Percentiles rank a stretch among this genome's conserved stretches.
Evolutionary conservation across 192 early-diverging fungal genomes (phyloP).

Genomic region (Podila verticillata): DNA sequence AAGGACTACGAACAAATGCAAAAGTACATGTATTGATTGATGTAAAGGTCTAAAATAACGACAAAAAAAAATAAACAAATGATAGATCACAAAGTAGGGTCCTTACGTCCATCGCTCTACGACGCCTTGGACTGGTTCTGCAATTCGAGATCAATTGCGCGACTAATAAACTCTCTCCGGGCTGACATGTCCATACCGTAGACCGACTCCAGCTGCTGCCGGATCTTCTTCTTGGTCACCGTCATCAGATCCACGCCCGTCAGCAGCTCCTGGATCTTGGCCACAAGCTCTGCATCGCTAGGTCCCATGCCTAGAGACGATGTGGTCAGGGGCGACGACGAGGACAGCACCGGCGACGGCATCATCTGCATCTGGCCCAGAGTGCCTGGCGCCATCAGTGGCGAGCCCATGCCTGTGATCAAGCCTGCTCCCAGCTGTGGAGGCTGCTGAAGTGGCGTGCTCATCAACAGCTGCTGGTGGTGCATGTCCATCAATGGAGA

Average conservation of each 20-base stretch:
- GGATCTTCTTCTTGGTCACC: conserved; percentile 86
- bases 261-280: conserved; percentile 78
- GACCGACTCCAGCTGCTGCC: conserved; percentile 68
- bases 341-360: conserved; percentile 6
- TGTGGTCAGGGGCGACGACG: background rate
- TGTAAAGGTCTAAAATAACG: too few species aligned
- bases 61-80: too few species aligned
- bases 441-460: conserved; percentile 9
- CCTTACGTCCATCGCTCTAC: background rate
- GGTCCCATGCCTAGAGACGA: conserved; percentile 54
- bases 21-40: too few species aligned
- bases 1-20: too few species aligned
- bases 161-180: conserved; percentile 78
- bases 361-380: conserved; percentile 3
- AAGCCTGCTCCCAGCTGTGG: background rate
- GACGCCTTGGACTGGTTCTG: conserved; percentile 17
- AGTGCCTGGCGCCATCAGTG: conserved; percentile 19
- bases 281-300: conserved; percentile 79
- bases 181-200: conserved; percentile 76
- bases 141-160: conserved; percentile 66
- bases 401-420: conserved; percentile 13
- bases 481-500: conserved; percentile 5
- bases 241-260: conserved; percentile 72
- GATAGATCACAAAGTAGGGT: too few species aligned
- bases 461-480: conserved; percentile 5